Evolutionary conservation across 2,329 filamentous ascomycete species (phyloP), one percentile per base, ranked within the genome.

Genomic region (Fusarium euwallaceae): DNA sequence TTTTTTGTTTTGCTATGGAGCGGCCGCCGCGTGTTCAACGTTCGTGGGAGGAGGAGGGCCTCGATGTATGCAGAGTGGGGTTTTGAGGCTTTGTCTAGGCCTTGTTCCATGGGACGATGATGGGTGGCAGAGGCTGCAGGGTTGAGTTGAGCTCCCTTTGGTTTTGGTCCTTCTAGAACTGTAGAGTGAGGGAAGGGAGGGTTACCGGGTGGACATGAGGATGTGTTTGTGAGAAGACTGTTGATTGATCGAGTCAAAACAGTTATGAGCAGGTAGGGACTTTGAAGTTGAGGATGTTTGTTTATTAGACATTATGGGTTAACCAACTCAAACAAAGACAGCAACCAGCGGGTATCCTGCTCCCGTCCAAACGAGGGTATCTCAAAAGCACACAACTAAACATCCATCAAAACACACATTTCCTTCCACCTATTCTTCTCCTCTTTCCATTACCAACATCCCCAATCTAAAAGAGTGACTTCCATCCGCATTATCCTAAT

Each of bases 361-460:
- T 77, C 69, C 71, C 65, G 61, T 59, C 48, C 64, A 70, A 76
- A 77, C 8, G 77, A 78, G 72, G 77, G 72, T 76, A 77, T 78
- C 69, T 73, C 29, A 43, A 66, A 60, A 51, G 39, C 39, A 45
- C 24, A 69, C 36, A 32, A 22, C 55, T 27, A 20, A 20, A 53
- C 48, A 8, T 53, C 24, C 24, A n/a, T n/a, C 27, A 53, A 53
- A 53, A 32, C 6, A 32, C 10, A 53, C 45, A 29, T 29, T n/a
- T 36, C 39, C n/a, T 53, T 53, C 16, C 17, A 61, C 20, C n/a
- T 53, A 32, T 10, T 61, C 29, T 29, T 32, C 58, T 22, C 14
- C 8, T 61, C 24, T n/a, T 24, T 59, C 36, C 48, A 39, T 36
- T 34, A 20, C 6, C 3, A 6, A n/a, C 10, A 37, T n/a, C 9